Evolutionary conservation across 2,329 filamentous ascomycete species (phyloP).

Genomic region (Microcyclospora tardicrescens): DNA sequence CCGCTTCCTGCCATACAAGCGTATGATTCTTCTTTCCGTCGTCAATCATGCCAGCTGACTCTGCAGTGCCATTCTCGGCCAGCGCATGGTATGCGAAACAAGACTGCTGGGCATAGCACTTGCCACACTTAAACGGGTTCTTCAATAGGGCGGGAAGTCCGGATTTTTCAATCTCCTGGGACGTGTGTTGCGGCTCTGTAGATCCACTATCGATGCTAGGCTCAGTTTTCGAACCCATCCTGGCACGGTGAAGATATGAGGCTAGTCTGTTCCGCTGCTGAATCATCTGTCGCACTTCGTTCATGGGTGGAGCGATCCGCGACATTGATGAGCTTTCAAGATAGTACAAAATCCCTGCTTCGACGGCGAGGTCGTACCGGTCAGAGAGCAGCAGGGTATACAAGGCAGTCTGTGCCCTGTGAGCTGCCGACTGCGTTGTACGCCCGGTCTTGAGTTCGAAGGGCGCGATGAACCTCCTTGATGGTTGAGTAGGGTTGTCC

Average conservation of each 20-base stretch:
- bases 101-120: constrained; percentile 78
- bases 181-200: neutral
- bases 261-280: constrained; percentile 88
- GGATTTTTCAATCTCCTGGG: constrained; percentile 29
- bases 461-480: constrained; percentile 58
- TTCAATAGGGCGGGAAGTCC: constrained; percentile 78
- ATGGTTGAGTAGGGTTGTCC: constrained; percentile 52
- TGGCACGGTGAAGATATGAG: constrained; percentile 53
- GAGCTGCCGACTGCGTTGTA: constrained; percentile 60
- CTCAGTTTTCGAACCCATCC: constrained; percentile 8
- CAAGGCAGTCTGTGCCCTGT: constrained; percentile 85
- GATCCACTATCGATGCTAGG: neutral
- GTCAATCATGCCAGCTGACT: constrained; percentile 66
- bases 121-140: constrained; percentile 66
- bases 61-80: constrained; percentile 67
- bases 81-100: constrained; percentile 94
- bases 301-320: constrained; percentile 70
- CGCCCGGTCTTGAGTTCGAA: constrained; percentile 94
- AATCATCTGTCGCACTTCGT: constrained; percentile 90
- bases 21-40: constrained; percentile 33
- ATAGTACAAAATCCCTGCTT: constrained; percentile 87
- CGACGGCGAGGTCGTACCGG: constrained; percentile 84
- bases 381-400: constrained; percentile 90
- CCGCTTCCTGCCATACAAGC: constrained; percentile 56
- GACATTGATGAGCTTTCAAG: constrained; percentile 80